Conservation (phyloP, 257 asterid species). For the Gentiana dahurica region DNA sequence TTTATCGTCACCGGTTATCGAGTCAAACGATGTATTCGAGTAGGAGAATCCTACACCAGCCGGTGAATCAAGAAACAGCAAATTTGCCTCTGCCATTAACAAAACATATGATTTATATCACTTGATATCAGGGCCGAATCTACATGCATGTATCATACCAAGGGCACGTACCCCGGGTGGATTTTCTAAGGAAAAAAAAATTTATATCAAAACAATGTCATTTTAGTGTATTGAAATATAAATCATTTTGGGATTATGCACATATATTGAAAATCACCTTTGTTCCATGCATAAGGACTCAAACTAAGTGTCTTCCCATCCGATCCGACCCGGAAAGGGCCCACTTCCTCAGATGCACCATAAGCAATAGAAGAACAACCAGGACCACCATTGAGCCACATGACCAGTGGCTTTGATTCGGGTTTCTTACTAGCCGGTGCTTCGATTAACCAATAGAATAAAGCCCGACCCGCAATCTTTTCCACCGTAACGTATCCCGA, state of each 20-base stretch:
- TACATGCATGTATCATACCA: too few species aligned
- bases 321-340: constrained; percentile 48
- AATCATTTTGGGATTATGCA: too few species aligned
- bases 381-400: constrained; percentile 68
- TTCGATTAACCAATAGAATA: constrained; percentile 55
- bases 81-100: constrained; percentile 44
- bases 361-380: constrained; percentile 61
- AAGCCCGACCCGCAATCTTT: constrained; percentile 31
- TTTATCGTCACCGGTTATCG: constrained; percentile 33
- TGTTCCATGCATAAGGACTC: constrained; percentile 47
- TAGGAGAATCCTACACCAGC: constrained; percentile 72
- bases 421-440: constrained; percentile 24
- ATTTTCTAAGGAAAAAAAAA: too few species aligned
- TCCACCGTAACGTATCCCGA: constrained; percentile 53
- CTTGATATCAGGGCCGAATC: too few species aligned
- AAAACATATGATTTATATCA: not conserved
- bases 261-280: constrained; percentile 17
- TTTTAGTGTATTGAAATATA: too few species aligned
- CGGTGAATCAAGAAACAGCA: constrained; percentile 56
- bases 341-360: constrained; percentile 57
- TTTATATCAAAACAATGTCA: too few species aligned
- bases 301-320: constrained; percentile 31
- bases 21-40: constrained; percentile 36
- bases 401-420: constrained; percentile 42
- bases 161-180: too few species aligned